These are phyloP conservation scores for Mycothermus thermophilus DNA, from an alignment of 495 filamentous ascomycete species.

Conservation along the genomic window DNA sequence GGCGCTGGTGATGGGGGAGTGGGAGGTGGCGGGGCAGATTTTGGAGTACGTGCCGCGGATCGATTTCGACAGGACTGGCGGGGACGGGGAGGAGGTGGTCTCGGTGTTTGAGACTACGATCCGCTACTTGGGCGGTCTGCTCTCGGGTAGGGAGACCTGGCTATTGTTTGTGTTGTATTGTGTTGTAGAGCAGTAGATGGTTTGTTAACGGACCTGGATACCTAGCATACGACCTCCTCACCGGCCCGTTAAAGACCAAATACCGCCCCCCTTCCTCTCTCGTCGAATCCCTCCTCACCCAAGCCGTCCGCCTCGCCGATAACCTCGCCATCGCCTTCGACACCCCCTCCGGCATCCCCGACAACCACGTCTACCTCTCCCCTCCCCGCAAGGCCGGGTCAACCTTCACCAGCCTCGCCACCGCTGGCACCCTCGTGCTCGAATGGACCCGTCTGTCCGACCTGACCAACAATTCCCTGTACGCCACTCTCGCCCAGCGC, in stretches of 20 bases:
- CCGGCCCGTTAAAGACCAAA: conserved; percentile 54
- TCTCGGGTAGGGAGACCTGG: conserved; percentile 38
- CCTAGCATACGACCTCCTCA: conserved; percentile 67
- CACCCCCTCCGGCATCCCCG: conserved; percentile 61
- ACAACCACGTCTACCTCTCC: conserved; percentile 54
- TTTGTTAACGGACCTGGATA: no score
- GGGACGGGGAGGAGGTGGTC: no score
- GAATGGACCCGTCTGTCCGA: conserved; percentile 81
- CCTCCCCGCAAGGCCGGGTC: conserved; percentile 34
- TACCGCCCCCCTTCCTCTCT: no score
- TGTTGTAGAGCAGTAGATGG: no score
- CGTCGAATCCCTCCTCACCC: conserved; percentile 44
- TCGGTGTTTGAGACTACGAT: conserved; percentile 88
- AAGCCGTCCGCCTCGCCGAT: conserved; percentile 57
- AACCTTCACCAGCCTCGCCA: conserved; percentile 52
- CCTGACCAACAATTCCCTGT: conserved; percentile 51
- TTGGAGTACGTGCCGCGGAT: conserved; percentile 53
- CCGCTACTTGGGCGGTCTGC: conserved; percentile 65
- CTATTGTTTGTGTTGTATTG: background rate
- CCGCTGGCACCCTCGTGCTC: conserved; percentile 58
- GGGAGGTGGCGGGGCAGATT: conserved; percentile 52
- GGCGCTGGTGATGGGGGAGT: conserved; percentile 61
- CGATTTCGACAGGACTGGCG: conserved; percentile 49
- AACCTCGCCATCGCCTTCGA: conserved; percentile 64
- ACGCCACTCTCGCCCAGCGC: conserved; percentile 50